Evolutionary conservation across 2,329 filamentous ascomycete species (phyloP).

Genomic region (Exophiala phaeomuriformis): DNA sequence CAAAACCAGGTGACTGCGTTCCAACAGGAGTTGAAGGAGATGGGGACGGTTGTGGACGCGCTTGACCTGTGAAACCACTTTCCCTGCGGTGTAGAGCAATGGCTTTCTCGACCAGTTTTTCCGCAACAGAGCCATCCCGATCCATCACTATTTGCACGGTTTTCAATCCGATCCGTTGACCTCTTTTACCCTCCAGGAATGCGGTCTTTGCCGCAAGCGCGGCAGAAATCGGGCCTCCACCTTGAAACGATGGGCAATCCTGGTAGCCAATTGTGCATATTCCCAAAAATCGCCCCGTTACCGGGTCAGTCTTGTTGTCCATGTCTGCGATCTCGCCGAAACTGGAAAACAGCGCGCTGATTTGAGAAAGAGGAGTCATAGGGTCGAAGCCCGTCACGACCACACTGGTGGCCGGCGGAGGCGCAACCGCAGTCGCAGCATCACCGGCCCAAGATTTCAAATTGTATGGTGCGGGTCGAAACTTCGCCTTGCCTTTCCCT

Average conservation of each 20-base stretch:
- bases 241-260: conserved; percentile 55
- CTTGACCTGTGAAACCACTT: conserved; percentile 33
- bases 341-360: conserved; percentile 66
- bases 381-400: conserved; percentile 97
- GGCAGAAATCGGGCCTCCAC: conserved; percentile 53
- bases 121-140: conserved; percentile 75
- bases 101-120: conserved; percentile 66
- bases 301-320: conserved; percentile 89
- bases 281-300: conserved; percentile 87
- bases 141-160: conserved; percentile 79
- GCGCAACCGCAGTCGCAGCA: conserved; percentile 66
- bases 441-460: conserved; percentile 78
- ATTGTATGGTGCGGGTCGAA: conserved; percentile 68
- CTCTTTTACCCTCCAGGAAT: conserved; percentile 63
- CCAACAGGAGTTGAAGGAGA: conserved; percentile 23
- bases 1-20: conserved; percentile 33
- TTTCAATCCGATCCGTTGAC: conserved; percentile 69
- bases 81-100: conserved; percentile 60
- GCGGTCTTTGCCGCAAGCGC: conserved; percentile 75
- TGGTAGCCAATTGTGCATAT: conserved; percentile 88
- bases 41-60: conserved; percentile 20
- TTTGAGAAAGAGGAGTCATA: conserved; percentile 48
- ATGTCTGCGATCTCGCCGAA: conserved; percentile 86
- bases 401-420: conserved; percentile 81
- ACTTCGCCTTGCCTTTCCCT: conserved; percentile 62